Evolutionary conservation across 2,329 filamentous ascomycete species (phyloP), one percentile per base, ranked within the genome.

Genomic region (Metarhizium robertsii): DNA sequence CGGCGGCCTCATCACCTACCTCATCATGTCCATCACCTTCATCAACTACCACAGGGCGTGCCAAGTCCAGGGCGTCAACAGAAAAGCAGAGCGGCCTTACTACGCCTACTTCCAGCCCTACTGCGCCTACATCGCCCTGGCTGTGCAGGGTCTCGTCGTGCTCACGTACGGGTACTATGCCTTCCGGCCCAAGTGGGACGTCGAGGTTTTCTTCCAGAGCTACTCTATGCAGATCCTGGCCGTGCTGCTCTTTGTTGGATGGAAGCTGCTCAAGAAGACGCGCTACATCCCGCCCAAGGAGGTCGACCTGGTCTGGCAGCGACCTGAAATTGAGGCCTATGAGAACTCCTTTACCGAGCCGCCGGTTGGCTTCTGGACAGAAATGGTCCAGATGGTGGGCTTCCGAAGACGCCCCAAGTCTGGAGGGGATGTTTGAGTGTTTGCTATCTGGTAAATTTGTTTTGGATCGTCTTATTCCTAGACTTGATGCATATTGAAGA

Each of bases 231-330:
- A 79, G 57, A 67, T 83, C 11, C 65, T 84, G 29, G 75, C 77
- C 0, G 57, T 69, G 80, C 45, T 76, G 76, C 69, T 82, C 29
- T 86, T 78, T 64, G 52, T 77, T 18, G 73, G 73, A 61, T 88
- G 83, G 81, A 88, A 88, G 70, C 7, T 87, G 1, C 25, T 83
- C 66, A 81, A 84, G 71, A 73, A 72, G 55, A 87, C 84, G 2
- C 76, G 75, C 58, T 71, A 79, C 53, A 71, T 83, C 14, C 68
- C 69, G 1, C 71, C 83, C 0, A 64, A 72, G 5, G 78, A 87
- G 62, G 76, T 77, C 4, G 82, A 86, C 62, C 72, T 86, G 16
- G 70, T 82, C 47, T 80, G 80, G 81, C 75, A 85, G 61, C 72
- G 75, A 16, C 81, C 80, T 29, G 62, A 74, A 29, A 79, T 85